Base-by-base conservation (phyloP, 345 rosid genomes). In the Salix viminalis region DNA sequence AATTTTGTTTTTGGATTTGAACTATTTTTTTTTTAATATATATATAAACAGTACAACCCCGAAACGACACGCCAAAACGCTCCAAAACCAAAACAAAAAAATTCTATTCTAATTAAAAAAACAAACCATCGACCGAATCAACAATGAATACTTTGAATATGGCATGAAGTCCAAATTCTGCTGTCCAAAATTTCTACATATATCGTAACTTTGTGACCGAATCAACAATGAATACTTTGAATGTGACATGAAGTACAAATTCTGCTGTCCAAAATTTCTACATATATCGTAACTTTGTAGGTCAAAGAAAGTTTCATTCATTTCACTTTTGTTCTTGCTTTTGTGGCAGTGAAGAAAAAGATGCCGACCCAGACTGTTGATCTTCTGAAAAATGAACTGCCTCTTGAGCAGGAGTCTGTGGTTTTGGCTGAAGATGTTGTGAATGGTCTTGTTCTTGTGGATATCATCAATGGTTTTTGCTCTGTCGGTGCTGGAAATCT, bases 391-490 rank as follows among this genome's bases (percentile, higher is more conserved):
- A 79, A 77, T 41, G 88, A 93, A 75, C 91, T 91, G 21, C 94
- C 96, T 3, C 81, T 96, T 13, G 86, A 82, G 0, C 84, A 87
- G 19, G 92, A 80, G 16, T 71, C 91, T 64, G 64, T 91, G 64
- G 50, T 85, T 61, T 76, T 93, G 69, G 67, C 82, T 56, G 81
- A 66, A 13, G 86, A 84, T 81, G 84, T 86, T 3, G 88, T 79
- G 6, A 89, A 87, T 6, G 99, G 96, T 41, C 94, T 93, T 26
- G 89, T 93, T 78, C 84, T 96, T 76, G 93, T 96, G n/a, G 97
- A 91, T 81, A 67, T 93, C n/a, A 91, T 96, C 60, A 91, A 91
- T 81, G 97, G 97, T 12, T 91, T 95, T 74, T 96, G 98, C 81
- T 88, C 94, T 0, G 89, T 90, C 62, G 93, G 97, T 72, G 89